These are phyloP conservation scores for Claviceps arundinis DNA, from an alignment of 2,329 filamentous ascomycete species.

Conservation along the genomic window DNA sequence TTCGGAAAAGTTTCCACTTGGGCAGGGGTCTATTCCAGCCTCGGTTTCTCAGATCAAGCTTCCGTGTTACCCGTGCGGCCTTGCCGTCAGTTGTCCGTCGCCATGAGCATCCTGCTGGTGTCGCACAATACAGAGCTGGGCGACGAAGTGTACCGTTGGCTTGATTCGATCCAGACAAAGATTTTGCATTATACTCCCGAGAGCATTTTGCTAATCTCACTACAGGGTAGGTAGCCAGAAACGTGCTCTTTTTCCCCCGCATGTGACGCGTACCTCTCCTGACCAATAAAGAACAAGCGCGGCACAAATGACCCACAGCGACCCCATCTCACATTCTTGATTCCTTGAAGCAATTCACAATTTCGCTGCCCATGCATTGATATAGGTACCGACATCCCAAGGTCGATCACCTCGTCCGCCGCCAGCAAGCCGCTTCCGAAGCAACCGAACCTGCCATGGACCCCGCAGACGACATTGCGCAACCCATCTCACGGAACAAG, in stretches of 20 bases:
- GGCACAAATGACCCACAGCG: neutral
- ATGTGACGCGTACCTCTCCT: neutral
- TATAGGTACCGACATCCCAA: neutral
- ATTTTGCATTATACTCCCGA: no score
- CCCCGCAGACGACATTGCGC: conserved; percentile 13
- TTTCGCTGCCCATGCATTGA: conserved; percentile 8
- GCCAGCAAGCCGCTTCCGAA: neutral
- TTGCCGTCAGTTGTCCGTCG: neutral
- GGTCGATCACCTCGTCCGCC: neutral
- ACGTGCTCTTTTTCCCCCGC: neutral
- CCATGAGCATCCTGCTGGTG: neutral
- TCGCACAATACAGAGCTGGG: neutral
- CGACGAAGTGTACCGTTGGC: no score
- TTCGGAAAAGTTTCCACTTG: no score
- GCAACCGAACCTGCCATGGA: conserved; percentile 14
- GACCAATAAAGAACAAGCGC: neutral
- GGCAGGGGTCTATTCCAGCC: no score
- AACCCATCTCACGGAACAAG: conserved; percentile 17
- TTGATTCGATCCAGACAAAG: no score
- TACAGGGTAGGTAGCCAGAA: neutral
- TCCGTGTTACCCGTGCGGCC: neutral
- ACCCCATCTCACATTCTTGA: neutral
- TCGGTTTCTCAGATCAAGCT: neutral
- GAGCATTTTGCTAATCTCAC: neutral
- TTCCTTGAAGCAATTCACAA: neutral